Conservation (phyloP, 2,329 filamentous ascomycete species). For the Penicillium brevicompactum region DNA sequence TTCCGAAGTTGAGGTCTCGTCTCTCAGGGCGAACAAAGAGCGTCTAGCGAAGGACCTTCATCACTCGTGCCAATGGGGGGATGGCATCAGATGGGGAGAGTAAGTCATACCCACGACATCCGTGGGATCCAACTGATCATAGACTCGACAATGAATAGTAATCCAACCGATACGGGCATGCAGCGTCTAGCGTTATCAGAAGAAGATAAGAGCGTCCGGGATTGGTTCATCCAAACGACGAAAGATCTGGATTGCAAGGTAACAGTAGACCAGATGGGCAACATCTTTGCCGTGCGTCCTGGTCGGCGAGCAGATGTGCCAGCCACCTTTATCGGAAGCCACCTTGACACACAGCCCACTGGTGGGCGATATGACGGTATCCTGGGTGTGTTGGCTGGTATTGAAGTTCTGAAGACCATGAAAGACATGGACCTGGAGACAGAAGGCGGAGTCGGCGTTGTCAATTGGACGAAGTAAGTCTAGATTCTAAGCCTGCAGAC, state of each 20-base stretch:
- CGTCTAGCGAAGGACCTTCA: conserved; percentile 67
- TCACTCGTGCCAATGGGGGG: conserved; percentile 67
- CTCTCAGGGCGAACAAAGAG: conserved; percentile 59
- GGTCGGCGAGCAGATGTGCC: conserved; percentile 60
- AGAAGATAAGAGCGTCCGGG: conserved; percentile 68
- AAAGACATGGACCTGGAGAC: conserved; percentile 70
- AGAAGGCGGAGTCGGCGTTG: conserved; percentile 69
- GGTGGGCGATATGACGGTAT: conserved; percentile 61
- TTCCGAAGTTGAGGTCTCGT: conserved; percentile 53
- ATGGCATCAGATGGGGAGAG: conserved; percentile 68
- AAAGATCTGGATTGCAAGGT: conserved; percentile 66
- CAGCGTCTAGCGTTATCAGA: conserved; percentile 71
- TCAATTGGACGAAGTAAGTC: conserved; percentile 56
- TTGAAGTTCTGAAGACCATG: conserved; percentile 71
- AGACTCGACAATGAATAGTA: conserved; percentile 23
- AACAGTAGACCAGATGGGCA: conserved; percentile 75
- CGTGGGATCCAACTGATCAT: background rate
- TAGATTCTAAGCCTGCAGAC: background rate
- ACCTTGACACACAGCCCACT: conserved; percentile 66
- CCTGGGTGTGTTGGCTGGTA: conserved; percentile 69
- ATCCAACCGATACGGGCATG: conserved; percentile 71
- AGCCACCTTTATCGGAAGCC: conserved; percentile 70
- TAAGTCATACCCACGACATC: conserved; percentile 45
- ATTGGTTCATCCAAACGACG: conserved; percentile 73
- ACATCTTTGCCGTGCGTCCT: conserved; percentile 73